These are phyloP conservation scores for Cordyceps farinosa DNA, from an alignment of 2,329 filamentous ascomycete species.

Conservation along the genomic window DNA sequence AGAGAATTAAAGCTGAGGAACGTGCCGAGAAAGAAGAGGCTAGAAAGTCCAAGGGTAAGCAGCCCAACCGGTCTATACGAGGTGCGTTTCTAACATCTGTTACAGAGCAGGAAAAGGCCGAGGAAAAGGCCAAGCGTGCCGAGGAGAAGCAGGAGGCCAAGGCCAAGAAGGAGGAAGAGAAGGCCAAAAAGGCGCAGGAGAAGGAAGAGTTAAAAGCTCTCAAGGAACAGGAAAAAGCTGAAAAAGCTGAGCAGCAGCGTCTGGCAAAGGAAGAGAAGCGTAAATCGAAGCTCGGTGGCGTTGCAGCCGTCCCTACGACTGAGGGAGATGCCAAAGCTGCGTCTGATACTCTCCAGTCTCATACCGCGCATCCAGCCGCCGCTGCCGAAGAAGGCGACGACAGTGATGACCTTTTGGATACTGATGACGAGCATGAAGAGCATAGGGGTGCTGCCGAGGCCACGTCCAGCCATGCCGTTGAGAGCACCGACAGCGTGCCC, in stretches of 20 bases:
- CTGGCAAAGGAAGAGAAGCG: slow-evolving; percentile 50
- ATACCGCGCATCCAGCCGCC: slow-evolving; percentile 18
- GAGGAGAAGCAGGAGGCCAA: slow-evolving; percentile 38
- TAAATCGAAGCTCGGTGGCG: slow-evolving; percentile 33
- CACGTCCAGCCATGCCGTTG: background rate
- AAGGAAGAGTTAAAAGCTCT: slow-evolving; percentile 36
- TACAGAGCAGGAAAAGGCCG: slow-evolving; percentile 44
- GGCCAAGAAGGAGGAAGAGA: slow-evolving; percentile 24
- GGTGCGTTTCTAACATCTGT: background rate
- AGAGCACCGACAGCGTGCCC: slow-evolving; percentile 10
- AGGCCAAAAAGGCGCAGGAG: slow-evolving; percentile 26
- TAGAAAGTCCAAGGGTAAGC: slow-evolving; percentile 58
- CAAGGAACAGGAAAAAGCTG: slow-evolving; percentile 51
- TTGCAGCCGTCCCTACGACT: slow-evolving; percentile 19
- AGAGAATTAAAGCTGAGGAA: slow-evolving; percentile 46
- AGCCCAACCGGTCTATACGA: background rate
- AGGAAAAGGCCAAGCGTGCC: slow-evolving; percentile 14
- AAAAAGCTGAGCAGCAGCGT: slow-evolving; percentile 52
- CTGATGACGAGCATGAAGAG: slow-evolving; percentile 20
- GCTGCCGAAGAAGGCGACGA: slow-evolving; percentile 14
- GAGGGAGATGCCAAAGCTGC: slow-evolving; percentile 11
- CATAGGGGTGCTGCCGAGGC: slow-evolving; percentile 10
- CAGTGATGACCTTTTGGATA: slow-evolving; percentile 20
- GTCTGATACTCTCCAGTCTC: slow-evolving; percentile 1
- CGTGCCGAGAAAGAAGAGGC: slow-evolving; percentile 52